Percentiles rank a stretch among this genome's conserved stretches.
Conservation (phyloP, 164 flowering plant species). For the Umbilicus rupestris region DNA sequence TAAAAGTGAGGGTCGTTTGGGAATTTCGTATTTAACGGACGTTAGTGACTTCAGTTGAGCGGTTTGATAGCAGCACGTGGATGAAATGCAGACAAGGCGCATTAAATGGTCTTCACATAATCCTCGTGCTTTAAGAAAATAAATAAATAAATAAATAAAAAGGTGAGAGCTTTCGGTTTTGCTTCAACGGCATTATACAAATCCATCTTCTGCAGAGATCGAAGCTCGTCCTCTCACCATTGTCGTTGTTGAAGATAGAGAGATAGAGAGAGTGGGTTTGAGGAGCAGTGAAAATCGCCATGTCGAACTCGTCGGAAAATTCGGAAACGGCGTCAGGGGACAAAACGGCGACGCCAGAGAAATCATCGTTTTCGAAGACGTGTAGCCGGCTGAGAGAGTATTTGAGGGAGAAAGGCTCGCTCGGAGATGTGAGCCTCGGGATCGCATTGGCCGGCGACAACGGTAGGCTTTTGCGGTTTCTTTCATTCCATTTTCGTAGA, state of each 20-base stretch:
- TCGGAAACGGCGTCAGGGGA: neutral
- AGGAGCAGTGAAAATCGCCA: neutral
- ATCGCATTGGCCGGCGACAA: neutral
- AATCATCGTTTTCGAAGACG: neutral
- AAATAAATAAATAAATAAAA: neutral
- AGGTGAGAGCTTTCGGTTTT: too few relatives aligned
- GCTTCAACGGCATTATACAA: neutral
- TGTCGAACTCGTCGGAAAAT: constrained; percentile 1
- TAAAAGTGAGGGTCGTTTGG: neutral
- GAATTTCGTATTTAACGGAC: neutral
- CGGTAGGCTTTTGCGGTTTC: neutral
- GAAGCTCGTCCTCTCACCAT: neutral
- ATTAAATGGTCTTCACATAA: neutral
- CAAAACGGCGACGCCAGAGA: neutral
- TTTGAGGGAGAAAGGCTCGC: constrained; percentile 3
- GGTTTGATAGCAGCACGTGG: neutral
- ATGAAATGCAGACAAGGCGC: neutral
- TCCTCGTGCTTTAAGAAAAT: constrained; percentile 6
- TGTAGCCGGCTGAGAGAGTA: constrained; percentile 1
- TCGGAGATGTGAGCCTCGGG: neutral
- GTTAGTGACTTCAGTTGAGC: neutral
- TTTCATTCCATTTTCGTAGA: neutral
- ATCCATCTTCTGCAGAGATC: neutral
- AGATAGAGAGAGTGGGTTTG: neutral
- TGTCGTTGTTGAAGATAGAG: neutral